Base-by-base conservation (phyloP, 352 stramenopile species). In the Phytophthora sp. region DNA sequence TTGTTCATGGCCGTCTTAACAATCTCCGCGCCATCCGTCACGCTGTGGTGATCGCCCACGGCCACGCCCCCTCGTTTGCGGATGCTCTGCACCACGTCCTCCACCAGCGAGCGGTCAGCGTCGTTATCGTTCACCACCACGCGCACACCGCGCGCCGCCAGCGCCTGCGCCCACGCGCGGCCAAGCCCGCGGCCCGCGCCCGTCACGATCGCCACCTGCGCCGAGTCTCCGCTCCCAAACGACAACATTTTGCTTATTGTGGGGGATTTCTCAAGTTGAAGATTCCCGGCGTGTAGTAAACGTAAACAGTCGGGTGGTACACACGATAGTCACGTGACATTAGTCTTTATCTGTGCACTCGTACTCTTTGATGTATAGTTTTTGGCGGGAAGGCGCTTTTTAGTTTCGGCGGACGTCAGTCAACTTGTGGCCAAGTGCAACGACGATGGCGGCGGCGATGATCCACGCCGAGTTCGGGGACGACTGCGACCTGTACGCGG, bases 71-170 rank as follows among this genome's bases (percentile, higher is more conserved):
- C 77, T 9, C 41, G 41, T 6, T 23, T 55, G n/a, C 55, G 39
- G 50, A 89, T 89, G 33, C 31, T 45, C 24, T 52, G 24, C 51
- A 89, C 83, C 11, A 89, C 72, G 5, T 38, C 45, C 26, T 87
- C 64, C 39, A 88, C 74, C 15, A 88, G 67, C 41, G 56, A 71
- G 12, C 45, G 76, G 44, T 88, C 66, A n/a, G 54, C 18, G 66
- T 88, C 82, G 58, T 79, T 83, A 75, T 92, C 84, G 58, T 92
- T 92, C 46, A 87, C 84, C 8, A 89, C 73, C 33, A 90, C 76
- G 33, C 71, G 73, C 55, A 78, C 77, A 15, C 79, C 82, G 16
- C 79, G 77, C 35, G 47, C 64, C 12, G 77, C 79, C 24, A 91
- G 59, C 18, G 76, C 72, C 26, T 86, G 13, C 8, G 80, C 80